Conservation (phyloP, 1,284 basidiomycete species). For the Microbotryum intermedium region DNA sequence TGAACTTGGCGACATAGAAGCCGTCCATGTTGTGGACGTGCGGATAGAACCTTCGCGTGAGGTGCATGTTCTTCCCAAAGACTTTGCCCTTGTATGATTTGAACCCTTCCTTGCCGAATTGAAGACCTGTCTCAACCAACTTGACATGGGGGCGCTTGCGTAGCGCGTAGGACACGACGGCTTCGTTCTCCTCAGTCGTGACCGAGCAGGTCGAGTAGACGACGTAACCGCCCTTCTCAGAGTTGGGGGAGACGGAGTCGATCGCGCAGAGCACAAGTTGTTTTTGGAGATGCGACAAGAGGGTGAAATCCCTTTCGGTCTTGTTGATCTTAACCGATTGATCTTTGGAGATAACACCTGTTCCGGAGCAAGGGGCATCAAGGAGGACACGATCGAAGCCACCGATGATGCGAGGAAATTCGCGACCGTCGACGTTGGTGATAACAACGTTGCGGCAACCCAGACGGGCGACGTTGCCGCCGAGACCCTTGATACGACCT, state of each 20-base stretch:
- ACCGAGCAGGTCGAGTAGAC: slow-evolving; percentile 99
- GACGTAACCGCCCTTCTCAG: slow-evolving; percentile 83
- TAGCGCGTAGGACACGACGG: slow-evolving; percentile 96
- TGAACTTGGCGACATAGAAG: slow-evolving; percentile 98
- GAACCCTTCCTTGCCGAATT: slow-evolving; percentile 89
- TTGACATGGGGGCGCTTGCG: slow-evolving; percentile 91
- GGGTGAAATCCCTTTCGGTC: slow-evolving; percentile 89
- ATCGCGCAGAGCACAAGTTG: slow-evolving; percentile 97
- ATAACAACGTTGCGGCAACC: slow-evolving; percentile 98
- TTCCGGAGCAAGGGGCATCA: slow-evolving; percentile 96
- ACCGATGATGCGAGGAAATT: slow-evolving; percentile 99
- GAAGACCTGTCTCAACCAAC: slow-evolving; percentile 85
- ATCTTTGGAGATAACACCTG: slow-evolving; percentile 97
- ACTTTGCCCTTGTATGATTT: slow-evolving; percentile 78
- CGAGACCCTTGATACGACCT: slow-evolving; percentile 86
- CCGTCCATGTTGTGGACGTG: slow-evolving; percentile 78
- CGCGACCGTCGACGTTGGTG: slow-evolving; percentile 92
- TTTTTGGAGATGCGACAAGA: slow-evolving; percentile 94
- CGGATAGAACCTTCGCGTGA: slow-evolving; percentile 84
- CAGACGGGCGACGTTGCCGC: slow-evolving; percentile 90
- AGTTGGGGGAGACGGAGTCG: slow-evolving; percentile 84
- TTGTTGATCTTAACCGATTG: slow-evolving; percentile 97
- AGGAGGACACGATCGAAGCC: slow-evolving; percentile 94
- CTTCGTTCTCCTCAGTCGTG: slow-evolving; percentile 96
- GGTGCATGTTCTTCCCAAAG: slow-evolving; percentile 68